phyloP scores from a whole-genome alignment of 2,329 filamentous ascomycete species.

The Apiospora aurea region DNA sequence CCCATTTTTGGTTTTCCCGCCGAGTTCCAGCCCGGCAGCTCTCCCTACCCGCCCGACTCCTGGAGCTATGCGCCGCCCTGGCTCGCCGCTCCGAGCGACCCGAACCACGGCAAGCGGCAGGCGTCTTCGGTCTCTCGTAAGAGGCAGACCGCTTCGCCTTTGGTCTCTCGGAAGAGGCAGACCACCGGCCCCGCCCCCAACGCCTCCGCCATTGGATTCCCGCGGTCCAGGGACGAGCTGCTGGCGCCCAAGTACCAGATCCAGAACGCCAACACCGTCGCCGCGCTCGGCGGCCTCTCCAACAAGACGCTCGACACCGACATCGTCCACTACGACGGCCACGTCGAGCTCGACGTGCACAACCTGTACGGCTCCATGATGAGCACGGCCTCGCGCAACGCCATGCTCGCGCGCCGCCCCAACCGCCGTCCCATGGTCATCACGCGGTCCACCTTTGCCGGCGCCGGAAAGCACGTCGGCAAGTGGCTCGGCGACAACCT shows the following conservation, averaged over 20 bases:
- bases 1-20: slow-evolving; percentile 73
- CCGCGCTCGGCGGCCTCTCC: slow-evolving; percentile 57
- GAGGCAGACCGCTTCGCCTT: background rate
- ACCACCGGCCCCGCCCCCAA: background rate
- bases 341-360: slow-evolving; percentile 76
- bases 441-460: slow-evolving; percentile 78
- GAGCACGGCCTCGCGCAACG: slow-evolving; percentile 67
- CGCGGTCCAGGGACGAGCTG: background rate
- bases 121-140: background rate
- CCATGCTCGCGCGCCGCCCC: slow-evolving; percentile 73
- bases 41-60: slow-evolving; percentile 1
- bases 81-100: background rate
- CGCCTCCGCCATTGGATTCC: background rate
- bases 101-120: background rate
- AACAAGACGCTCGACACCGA: slow-evolving; percentile 72
- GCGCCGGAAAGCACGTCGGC: slow-evolving; percentile 70
- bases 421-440: slow-evolving; percentile 72
- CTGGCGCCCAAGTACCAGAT: slow-evolving; percentile 71
- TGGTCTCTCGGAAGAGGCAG: background rate
- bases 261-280: slow-evolving; percentile 68
- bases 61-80: background rate
- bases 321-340: slow-evolving; percentile 71
- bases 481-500: slow-evolving; percentile 68
- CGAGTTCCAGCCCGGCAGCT: slow-evolving; percentile 65
- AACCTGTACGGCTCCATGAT: slow-evolving; percentile 82